Percentiles rank a stretch among this genome's conserved stretches.
Evolutionary conservation across 2,329 filamentous ascomycete species (phyloP).

Genomic region (Chaetoscypha palmicola): DNA sequence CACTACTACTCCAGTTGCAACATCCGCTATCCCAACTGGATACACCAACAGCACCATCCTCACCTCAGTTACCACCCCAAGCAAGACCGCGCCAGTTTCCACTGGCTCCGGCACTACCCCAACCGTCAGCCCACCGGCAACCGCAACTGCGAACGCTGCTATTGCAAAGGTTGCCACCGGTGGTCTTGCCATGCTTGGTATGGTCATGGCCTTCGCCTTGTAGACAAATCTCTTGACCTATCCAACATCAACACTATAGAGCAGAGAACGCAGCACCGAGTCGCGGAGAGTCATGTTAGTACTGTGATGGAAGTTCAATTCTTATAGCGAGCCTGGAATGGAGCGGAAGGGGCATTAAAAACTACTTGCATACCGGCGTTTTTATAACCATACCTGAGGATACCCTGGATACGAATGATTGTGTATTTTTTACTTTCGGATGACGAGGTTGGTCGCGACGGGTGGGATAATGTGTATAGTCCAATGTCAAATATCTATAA

Average conservation of each 20-base stretch:
- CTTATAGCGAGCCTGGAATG: neutral
- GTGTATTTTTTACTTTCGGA: no score
- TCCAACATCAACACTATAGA: no score
- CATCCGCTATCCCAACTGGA: conserved; percentile 38
- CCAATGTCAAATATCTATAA: neutral
- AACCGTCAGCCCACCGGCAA: neutral
- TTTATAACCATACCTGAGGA: neutral
- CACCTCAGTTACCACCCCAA: conserved; percentile 1
- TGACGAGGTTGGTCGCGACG: neutral
- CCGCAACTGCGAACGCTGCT: conserved; percentile 26
- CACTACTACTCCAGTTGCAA: conserved; percentile 4
- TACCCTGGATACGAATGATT: no score
- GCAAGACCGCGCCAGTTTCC: conserved; percentile 33
- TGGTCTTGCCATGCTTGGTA: conserved; percentile 19
- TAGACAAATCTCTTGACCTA: conserved; percentile 11
- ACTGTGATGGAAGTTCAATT: neutral
- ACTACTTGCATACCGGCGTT: neutral
- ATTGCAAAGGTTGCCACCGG: conserved; percentile 14
- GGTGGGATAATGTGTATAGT: neutral
- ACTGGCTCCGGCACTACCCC: conserved; percentile 35
- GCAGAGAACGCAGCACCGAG: no score
- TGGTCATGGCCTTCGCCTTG: conserved; percentile 22
- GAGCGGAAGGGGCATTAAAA: neutral
- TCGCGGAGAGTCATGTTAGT: no score
- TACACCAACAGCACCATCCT: conserved; percentile 25